These are phyloP conservation scores for Castanea mollissima DNA, from an alignment of 306 rosid species.

Conservation along the genomic window DNA sequence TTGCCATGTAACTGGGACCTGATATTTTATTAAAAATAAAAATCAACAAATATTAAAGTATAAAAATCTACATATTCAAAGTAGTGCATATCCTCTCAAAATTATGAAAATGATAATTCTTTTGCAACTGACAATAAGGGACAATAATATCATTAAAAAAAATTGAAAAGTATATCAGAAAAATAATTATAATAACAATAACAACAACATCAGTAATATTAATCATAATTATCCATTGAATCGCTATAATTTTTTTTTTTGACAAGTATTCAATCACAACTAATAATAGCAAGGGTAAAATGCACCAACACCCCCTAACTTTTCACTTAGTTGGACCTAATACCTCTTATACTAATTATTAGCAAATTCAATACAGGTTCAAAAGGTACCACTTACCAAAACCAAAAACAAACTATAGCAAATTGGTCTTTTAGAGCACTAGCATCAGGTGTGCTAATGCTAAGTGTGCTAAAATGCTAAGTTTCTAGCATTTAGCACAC, in stretches of 20 bases:
- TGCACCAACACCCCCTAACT: too few relatives aligned
- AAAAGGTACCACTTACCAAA: too few relatives aligned
- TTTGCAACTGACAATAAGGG: neutral
- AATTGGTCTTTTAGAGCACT: too few relatives aligned
- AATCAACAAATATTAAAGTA: neutral
- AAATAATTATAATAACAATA: neutral
- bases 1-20: neutral
- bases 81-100: neutral
- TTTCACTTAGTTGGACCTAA: too few relatives aligned
- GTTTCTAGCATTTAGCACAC: too few relatives aligned
- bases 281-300: neutral
- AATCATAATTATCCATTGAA: neutral
- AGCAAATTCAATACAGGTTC: too few relatives aligned
- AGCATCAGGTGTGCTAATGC: too few relatives aligned
- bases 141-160: neutral
- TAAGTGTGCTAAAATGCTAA: too few relatives aligned
- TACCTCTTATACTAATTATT: too few relatives aligned
- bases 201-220: neutral
- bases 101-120: neutral
- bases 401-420: too few relatives aligned
- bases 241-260: neutral
- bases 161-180: neutral
- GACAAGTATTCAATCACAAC: too few relatives aligned
- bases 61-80: neutral
- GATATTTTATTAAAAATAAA: neutral